Evolutionary conservation across 441 rosid genomes (phyloP).

Genomic region (Brassica hybrid): DNA sequence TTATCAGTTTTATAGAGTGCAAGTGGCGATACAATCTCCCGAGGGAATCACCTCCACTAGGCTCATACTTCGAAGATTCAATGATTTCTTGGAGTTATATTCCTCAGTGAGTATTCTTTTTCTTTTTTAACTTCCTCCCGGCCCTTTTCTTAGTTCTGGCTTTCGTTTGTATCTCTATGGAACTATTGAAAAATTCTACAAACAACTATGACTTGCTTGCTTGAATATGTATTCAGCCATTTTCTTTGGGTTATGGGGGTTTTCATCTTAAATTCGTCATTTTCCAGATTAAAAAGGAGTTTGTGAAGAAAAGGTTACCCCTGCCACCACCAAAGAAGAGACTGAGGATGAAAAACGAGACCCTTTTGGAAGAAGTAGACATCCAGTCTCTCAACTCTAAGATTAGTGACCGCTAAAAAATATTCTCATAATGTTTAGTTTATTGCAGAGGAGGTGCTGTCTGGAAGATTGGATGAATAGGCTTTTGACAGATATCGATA

Average conservation of each 20-base stretch:
- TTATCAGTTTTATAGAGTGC: slow-evolving; percentile 91
- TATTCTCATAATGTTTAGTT: slow-evolving; percentile 59
- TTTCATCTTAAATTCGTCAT: slow-evolving; percentile 31
- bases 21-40: slow-evolving; percentile 89
- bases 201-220: slow-evolving; percentile 2
- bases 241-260: slow-evolving; percentile 1
- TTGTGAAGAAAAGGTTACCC: slow-evolving; percentile 76
- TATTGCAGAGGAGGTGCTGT: slow-evolving; percentile 84
- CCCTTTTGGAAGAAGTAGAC: slow-evolving; percentile 83
- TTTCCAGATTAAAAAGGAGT: slow-evolving; percentile 75
- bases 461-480: slow-evolving; percentile 96
- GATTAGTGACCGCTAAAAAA: slow-evolving; percentile 18
- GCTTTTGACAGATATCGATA: slow-evolving; percentile 80
- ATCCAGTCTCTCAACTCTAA: not conserved
- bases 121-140: not conserved
- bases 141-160: too few species aligned
- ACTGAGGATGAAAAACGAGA: slow-evolving; percentile 61
- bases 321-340: slow-evolving; percentile 82
- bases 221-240: slow-evolving; percentile 17
- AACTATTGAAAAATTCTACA: too few species aligned
- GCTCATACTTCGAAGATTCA: slow-evolving; percentile 76
- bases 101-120: slow-evolving; percentile 73
- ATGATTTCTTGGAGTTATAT: slow-evolving; percentile 79
- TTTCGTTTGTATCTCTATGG: too few species aligned
- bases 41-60: slow-evolving; percentile 69